A percentile compares a stretch with the other conserved stretches of the same genome.
Conservation (phyloP, 805 yeast genomes). For the Lachancea sp. region DNA sequence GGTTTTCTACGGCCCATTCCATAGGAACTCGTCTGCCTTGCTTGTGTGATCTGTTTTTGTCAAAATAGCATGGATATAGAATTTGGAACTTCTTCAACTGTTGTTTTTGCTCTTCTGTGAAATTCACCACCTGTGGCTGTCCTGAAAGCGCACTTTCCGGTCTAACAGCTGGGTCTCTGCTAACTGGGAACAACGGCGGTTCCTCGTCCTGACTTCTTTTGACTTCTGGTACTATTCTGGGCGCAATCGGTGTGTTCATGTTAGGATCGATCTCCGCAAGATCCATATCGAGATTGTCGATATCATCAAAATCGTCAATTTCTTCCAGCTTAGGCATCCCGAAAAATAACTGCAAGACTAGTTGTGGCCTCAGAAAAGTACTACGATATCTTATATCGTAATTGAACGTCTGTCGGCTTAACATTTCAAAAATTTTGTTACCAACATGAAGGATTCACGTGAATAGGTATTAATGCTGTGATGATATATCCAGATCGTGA, state of each 20-base stretch:
- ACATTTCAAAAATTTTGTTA: neutral
- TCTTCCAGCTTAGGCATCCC: conserved; percentile 68
- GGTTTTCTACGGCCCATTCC: conserved; percentile 73
- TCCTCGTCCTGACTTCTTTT: conserved; percentile 54
- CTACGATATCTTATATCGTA: too few relatives aligned
- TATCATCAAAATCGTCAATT: conserved; percentile 69
- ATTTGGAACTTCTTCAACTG: conserved; percentile 66
- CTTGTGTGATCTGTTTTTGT: conserved; percentile 60
- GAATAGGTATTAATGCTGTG: too few relatives aligned
- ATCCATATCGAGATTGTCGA: conserved; percentile 91
- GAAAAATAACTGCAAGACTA: too few relatives aligned
- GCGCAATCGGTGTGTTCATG: conserved; percentile 64
- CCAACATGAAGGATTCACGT: too few relatives aligned
- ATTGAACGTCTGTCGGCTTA: too few relatives aligned
- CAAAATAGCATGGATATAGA: conserved; percentile 90
- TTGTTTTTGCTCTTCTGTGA: conserved; percentile 44
- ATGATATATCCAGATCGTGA: too few relatives aligned
- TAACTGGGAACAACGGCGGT: conserved; percentile 28
- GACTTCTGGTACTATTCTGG: conserved; percentile 53
- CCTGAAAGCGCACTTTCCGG: conserved; percentile 11
- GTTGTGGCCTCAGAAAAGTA: too few relatives aligned
- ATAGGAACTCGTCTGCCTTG: conserved; percentile 76
- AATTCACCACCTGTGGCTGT: conserved; percentile 27
- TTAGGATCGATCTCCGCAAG: conserved; percentile 81
- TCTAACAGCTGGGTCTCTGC: neutral